Conservation (phyloP, 768 basidiomycete genomes). For the Filobasidium wieringae region DNA sequence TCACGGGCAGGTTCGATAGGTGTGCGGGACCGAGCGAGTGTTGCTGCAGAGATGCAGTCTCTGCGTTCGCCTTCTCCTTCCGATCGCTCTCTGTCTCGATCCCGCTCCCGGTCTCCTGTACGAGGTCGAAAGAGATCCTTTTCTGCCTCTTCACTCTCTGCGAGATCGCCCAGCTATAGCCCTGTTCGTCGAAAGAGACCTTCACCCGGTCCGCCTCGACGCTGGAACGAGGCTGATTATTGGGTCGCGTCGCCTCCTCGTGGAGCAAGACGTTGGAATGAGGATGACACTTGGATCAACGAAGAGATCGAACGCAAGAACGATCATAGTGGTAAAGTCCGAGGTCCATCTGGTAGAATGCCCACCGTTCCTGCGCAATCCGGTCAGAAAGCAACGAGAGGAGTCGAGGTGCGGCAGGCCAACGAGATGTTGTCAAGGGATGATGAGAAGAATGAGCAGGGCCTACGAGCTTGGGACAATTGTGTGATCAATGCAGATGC, state of each 20-base stretch:
- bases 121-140: neutral
- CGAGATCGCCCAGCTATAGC: conserved; percentile 13
- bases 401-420: neutral
- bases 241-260: conserved; percentile 5
- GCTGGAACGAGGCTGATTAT: conserved; percentile 3
- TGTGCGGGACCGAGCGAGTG: neutral
- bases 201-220: neutral
- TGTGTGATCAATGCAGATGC: neutral
- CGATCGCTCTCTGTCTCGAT: neutral
- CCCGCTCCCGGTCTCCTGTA: conserved; percentile 6
- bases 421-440: neutral
- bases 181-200: neutral
- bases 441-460: neutral
- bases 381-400: too few species aligned
- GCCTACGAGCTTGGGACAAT: too few species aligned
- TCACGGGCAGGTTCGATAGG: neutral
- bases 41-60: neutral
- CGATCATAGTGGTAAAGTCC: too few species aligned
- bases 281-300: conserved; percentile 3
- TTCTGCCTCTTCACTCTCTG: neutral
- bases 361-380: too few species aligned
- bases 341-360: too few species aligned
- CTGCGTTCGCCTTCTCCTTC: too few species aligned
- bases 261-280: conserved; percentile 3
- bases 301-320: conserved; percentile 20